Evolutionary conservation across 2,329 filamentous ascomycete species (phyloP), one percentile per base, ranked within the genome.

Genomic region (Fusarium sp.): DNA sequence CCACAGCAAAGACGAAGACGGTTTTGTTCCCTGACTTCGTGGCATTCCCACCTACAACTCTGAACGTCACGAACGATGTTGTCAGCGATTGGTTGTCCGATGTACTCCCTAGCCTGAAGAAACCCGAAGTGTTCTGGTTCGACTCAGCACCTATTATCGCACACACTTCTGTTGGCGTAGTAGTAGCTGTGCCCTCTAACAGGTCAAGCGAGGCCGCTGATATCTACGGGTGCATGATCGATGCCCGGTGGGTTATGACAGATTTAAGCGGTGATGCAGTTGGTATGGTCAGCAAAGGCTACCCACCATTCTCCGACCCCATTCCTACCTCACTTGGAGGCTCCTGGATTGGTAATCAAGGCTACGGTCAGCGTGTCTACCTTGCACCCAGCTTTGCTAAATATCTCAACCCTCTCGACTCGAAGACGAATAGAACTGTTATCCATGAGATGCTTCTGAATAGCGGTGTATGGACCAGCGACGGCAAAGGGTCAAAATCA

Each of bases 201-300:
- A 48, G 39, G 4, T 62, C 53, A 4, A 50, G 19, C 10, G 20
- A 56, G 5, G 22, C 56, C 3, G 46, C 62, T 7, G 65, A 71
- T 17, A n/a, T 71, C 1, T 71, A 71, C 6, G 68, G 68, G 2
- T 71, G 68, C 14, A 67, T 65, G 68, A 54, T 71, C 2, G 68
- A 71, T 20, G 68, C 68, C 1, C 35, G 68, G 30, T 71, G 68
- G 65, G 49, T 55, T 3, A 45, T 41, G 1, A 43, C 68, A 7
- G 67, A 70, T 1, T 40, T 71, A 28, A 70, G 62, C 3, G 65
- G 65, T 0, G 65, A 70, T 4, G 49, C 65, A 19, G 68, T 71
- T 6, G 56, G 65, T 8, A 39, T 67, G 17, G 55, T 65, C 8
- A 62, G 62, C 3, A 62, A 67, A 28, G 68, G 68, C n/a, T 54